A percentile compares a stretch with the other conserved stretches of the same genome.
Conservation (phyloP, 176 grass and related monocot species). For the Lolium perenne region DNA sequence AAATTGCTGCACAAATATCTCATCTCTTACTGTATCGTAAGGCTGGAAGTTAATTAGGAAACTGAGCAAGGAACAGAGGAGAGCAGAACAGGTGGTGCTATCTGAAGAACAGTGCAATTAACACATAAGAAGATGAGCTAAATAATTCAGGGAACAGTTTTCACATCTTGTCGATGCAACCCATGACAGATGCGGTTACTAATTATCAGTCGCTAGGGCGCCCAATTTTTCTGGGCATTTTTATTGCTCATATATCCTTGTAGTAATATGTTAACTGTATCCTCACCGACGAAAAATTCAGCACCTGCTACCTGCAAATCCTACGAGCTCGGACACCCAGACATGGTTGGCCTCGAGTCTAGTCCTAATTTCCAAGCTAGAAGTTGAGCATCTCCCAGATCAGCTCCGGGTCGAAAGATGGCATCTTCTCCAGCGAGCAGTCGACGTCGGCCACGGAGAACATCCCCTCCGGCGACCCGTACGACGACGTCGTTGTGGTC, state of each 20-base stretch:
- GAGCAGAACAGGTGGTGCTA: background rate
- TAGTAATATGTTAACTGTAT: slow-evolving; percentile 36
- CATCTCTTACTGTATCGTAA: background rate
- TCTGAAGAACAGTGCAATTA: background rate
- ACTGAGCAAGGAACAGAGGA: slow-evolving; percentile 15
- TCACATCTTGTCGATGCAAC: slow-evolving; percentile 32
- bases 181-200: background rate
- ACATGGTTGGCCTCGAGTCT: slow-evolving; percentile 25
- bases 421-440: slow-evolving; percentile 69
- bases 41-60: background rate
- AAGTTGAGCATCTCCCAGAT: slow-evolving; percentile 84
- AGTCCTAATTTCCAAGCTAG: slow-evolving; percentile 33
- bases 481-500: slow-evolving; percentile 27
- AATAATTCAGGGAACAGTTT: slow-evolving; percentile 14
- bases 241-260: slow-evolving; percentile 39
- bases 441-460: slow-evolving; percentile 45
- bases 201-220: slow-evolving; percentile 16
- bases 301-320: slow-evolving; percentile 44
- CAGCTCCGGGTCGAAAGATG: slow-evolving; percentile 87
- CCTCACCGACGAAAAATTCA: slow-evolving; percentile 9
- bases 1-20: background rate
- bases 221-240: slow-evolving; percentile 16
- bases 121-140: background rate
- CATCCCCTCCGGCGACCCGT: slow-evolving; percentile 40
- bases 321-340: slow-evolving; percentile 35